A percentile compares a stretch with the other conserved stretches of the same genome.
Conservation (phyloP, 345 rosid species). For the Citrus maxima region DNA sequence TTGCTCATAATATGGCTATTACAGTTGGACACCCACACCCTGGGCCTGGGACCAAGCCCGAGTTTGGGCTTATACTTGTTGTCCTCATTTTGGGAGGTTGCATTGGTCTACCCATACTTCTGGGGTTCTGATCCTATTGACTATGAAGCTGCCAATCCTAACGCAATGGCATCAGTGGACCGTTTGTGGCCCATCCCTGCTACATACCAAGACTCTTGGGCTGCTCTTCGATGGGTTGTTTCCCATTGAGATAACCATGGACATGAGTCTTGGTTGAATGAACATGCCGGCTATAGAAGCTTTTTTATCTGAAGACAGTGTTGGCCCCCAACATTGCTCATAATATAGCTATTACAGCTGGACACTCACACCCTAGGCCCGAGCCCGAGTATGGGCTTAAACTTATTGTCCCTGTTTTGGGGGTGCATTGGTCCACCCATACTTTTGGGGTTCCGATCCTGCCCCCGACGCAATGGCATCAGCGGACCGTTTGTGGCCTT, state of each 20-base stretch:
- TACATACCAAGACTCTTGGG: constrained; percentile 47
- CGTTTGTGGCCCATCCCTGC: constrained; percentile 12
- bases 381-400: constrained; percentile 19
- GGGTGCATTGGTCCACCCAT: constrained; percentile 41
- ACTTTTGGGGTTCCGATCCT: constrained; percentile 48
- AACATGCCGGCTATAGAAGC: constrained; percentile 29
- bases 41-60: no score
- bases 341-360: constrained; percentile 41
- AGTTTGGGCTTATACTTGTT: no score
- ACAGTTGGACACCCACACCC: no score
- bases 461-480: constrained; percentile 24
- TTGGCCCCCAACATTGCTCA: constrained; percentile 58
- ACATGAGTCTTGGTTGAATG: constrained; percentile 35
- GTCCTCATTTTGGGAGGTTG: no score
- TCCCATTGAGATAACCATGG: constrained; percentile 26
- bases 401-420: constrained; percentile 20
- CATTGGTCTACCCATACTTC: no score
- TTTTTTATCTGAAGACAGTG: constrained; percentile 42
- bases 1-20: no score
- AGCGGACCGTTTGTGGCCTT: constrained; percentile 42
- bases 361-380: background rate
- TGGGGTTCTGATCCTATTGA: no score
- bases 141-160: no score
- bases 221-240: constrained; percentile 43
- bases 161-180: no score